Base-by-base conservation (phyloP, 2,329 filamentous ascomycete species). In the Karstenula rhodostoma region DNA sequence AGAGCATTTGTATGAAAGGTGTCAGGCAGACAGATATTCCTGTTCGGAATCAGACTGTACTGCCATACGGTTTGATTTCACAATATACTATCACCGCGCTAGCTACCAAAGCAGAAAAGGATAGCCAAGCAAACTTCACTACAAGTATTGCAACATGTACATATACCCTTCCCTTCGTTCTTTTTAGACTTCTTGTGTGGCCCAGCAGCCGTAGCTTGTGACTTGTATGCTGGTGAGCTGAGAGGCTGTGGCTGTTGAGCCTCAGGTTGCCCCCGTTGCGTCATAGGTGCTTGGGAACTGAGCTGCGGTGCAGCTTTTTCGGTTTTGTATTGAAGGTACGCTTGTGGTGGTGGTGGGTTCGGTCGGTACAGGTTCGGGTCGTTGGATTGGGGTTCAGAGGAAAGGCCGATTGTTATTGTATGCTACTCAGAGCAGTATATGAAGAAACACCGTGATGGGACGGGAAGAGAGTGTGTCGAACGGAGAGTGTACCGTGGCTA, bases 321-420 rank as follows among this genome's bases (percentile, higher is more conserved):
- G n/a, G n/a, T 51, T 32, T 23, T 32, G 22, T 32, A 12, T 51
- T 35, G 32, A 29, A 51, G 19, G 32, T 51, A 37, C 2, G 48
- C 48, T 17, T 29, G 48, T 32, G 48, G 32, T 25, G 48, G 48
- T 12, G 48, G n/a, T n/a, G n/a, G 47, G 29, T 50, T 50, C 10
- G 47, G 47, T 9, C 47, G 27, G 47, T 50, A 50, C 13, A 17
- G 32, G 48, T 51, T 40, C 6, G 48, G 48, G n/a, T 51, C 32
- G 32, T 51, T 40, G 9, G 32, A 15, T 10, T 51, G 32, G n/a
- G 48, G 32, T 23, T 51, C 13, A 12, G 48, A 51, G 9, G 10
- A 37, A 10, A 40, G 9, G n/a, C 33, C 33, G 32, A 51, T 51
- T 25, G 32, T 25, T 19, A 23, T 12, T 33, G 15, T 17, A 17